Evolutionary conservation across 768 basidiomycete genomes (phyloP).

Genomic region (Russula lepida): DNA sequence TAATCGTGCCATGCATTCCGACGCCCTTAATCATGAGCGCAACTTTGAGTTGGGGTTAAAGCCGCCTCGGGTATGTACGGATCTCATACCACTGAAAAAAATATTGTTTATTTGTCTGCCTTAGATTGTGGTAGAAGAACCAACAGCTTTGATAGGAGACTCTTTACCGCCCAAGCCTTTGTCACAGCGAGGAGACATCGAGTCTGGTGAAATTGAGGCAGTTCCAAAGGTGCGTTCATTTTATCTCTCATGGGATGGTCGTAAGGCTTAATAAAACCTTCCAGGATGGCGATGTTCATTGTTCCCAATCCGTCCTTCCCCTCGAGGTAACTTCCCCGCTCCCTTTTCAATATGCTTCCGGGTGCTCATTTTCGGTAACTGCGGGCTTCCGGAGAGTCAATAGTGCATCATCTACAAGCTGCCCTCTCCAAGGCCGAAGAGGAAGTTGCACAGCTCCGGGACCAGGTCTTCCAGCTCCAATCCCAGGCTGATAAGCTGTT

Average conservation of each 20-base stretch:
- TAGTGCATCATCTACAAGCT: constrained; percentile 4
- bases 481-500: constrained; percentile 1
- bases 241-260: not conserved
- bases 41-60: not conserved
- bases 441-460: constrained; percentile 13
- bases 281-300: not conserved
- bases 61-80: constrained; percentile 1
- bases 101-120: not conserved
- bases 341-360: not conserved
- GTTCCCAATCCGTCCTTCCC: not conserved
- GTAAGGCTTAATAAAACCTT: not conserved
- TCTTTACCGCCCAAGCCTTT: not conserved
- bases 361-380: not conserved
- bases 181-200: not conserved
- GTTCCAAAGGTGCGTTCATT: not conserved
- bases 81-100: not conserved
- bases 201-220: not conserved
- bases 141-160: constrained; percentile 2
- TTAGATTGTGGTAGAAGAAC: constrained; percentile 16
- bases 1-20: not conserved
- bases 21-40: not conserved
- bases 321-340: not conserved
- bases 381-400: constrained; percentile 1
- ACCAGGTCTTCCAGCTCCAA: constrained; percentile 2
- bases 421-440: constrained; percentile 15